These are phyloP conservation scores for Talaromyces sp. DNA, from an alignment of 2,329 filamentous ascomycete genomes.

Conservation along the genomic window DNA sequence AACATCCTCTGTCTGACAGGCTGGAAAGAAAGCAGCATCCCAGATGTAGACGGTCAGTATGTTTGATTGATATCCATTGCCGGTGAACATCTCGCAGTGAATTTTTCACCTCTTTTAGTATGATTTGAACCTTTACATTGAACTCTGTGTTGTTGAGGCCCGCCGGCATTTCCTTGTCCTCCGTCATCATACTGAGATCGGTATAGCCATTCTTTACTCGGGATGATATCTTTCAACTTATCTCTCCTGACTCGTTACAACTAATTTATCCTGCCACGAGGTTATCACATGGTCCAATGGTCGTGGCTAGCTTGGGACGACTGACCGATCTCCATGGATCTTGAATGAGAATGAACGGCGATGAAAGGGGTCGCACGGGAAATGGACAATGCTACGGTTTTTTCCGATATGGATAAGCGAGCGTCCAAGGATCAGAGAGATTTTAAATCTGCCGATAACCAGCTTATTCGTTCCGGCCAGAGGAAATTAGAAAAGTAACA, in stretches of 20 bases:
- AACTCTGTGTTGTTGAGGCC: neutral
- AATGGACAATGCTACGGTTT: neutral
- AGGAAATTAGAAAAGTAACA: neutral
- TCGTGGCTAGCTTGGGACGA: neutral
- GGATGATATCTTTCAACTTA: neutral
- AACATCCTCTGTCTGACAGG: conserved; percentile 26
- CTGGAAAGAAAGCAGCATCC: conserved; percentile 26
- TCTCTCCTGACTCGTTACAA: neutral
- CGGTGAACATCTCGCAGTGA: neutral
- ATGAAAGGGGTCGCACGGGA: neutral
- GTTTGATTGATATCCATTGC: neutral
- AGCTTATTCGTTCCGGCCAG: neutral
- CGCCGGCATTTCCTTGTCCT: neutral
- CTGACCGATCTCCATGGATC: neutral
- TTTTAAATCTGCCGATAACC: neutral
- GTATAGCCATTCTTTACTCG: neutral
- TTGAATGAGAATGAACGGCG: neutral
- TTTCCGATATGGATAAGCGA: neutral
- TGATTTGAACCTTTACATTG: too few relatives aligned
- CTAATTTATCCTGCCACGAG: neutral
- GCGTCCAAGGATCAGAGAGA: neutral
- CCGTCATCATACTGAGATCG: neutral
- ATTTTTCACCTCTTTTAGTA: neutral
- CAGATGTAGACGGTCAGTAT: conserved; percentile 8
- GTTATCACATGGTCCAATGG: neutral